Percentiles rank a stretch among this genome's conserved stretches.
phyloP scores from a whole-genome alignment of 257 asterid species.

The Gynochthodes officinalis region DNA sequence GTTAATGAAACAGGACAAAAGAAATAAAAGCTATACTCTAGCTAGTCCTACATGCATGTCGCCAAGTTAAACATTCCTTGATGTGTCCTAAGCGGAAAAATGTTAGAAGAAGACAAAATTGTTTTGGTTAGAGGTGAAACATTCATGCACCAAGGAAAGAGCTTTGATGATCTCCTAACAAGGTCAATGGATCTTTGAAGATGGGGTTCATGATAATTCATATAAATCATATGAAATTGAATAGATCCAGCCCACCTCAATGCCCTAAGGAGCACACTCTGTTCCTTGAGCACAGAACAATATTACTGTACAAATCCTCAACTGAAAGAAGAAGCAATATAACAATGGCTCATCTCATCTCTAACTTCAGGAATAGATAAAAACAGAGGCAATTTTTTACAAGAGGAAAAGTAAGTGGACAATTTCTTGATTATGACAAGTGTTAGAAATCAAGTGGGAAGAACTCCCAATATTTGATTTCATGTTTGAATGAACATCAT shows the following conservation, averaged over 20 bases:
- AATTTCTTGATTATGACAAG: background rate
- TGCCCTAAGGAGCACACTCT: background rate
- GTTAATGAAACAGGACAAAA: background rate
- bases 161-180: background rate
- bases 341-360: background rate
- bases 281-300: background rate
- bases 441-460: background rate
- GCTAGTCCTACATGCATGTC: background rate
- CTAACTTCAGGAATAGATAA: background rate
- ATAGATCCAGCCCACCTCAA: background rate
- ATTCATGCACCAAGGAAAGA: background rate
- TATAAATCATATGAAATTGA: background rate
- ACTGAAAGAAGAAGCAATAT: too few relatives aligned
- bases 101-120: background rate
- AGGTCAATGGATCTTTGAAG: background rate
- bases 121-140: background rate
- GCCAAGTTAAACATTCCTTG: background rate
- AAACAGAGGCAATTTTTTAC: background rate
- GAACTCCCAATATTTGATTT: background rate
- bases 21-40: background rate
- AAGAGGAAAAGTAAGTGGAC: too few relatives aligned
- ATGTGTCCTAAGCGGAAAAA: background rate
- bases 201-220: too few relatives aligned
- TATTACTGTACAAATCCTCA: too few relatives aligned
- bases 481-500: background rate